These are phyloP conservation scores for Crucibulum laeve DNA, from an alignment of 768 basidiomycete species.

Conservation along the genomic window DNA sequence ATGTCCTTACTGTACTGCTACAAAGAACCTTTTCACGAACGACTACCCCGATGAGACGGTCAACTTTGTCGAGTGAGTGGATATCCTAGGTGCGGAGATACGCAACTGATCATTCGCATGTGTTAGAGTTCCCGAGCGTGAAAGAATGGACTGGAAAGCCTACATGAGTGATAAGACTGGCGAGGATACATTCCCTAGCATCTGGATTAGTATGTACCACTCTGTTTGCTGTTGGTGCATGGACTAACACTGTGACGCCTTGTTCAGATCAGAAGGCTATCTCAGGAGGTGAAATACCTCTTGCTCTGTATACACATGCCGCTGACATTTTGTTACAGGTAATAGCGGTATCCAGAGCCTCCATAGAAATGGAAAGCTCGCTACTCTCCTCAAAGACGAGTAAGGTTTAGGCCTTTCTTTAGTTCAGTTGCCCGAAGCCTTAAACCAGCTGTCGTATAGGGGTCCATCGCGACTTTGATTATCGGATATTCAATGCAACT, in stretches of 20 bases:
- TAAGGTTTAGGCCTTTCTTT: too few relatives aligned
- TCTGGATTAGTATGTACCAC: conserved; percentile 62
- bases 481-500: too few relatives aligned
- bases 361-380: too few relatives aligned
- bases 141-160: too few relatives aligned
- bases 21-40: conserved; percentile 41
- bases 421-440: too few relatives aligned
- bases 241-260: background rate
- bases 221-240: background rate
- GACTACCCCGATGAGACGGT: conserved; percentile 34
- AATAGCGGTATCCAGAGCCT: too few relatives aligned
- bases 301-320: too few relatives aligned
- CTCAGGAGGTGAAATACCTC: too few relatives aligned
- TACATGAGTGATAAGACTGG: conserved; percentile 62
- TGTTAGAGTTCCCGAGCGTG: conserved; percentile 55
- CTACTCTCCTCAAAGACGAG: too few relatives aligned
- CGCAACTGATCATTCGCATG: conserved; percentile 14
- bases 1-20: conserved; percentile 48
- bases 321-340: too few relatives aligned
- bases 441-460: too few relatives aligned
- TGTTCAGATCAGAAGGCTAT: conserved; percentile 35
- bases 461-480: too few relatives aligned
- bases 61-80: conserved; percentile 43
- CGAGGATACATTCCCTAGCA: conserved; percentile 71
- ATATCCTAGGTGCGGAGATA: background rate